Evolutionary conservation across 768 basidiomycete species (phyloP), one percentile per base, ranked within the genome.

Genomic region (Lactarius psammicola): DNA sequence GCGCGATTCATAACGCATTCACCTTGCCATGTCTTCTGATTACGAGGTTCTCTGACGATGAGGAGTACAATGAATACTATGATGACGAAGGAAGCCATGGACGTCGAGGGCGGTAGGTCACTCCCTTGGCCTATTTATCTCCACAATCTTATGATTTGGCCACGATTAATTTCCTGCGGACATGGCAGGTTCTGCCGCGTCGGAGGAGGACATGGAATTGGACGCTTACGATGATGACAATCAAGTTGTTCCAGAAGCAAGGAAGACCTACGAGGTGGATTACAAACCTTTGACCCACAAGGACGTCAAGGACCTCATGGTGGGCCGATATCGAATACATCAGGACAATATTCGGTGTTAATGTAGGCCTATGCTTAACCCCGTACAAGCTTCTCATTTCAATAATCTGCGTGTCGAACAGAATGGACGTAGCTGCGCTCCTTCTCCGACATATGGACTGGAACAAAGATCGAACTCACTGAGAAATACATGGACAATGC

Each of bases 401-500:
- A 15, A 34, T 38, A n/a, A 10, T 33, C 40, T 42, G 5, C 15
- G 59, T 63, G 8, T 40, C 28, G 28, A 26, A 23, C 74, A 95
- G 94, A 71, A 76, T 2, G 84, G n/a, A 84, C 71, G 84, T 84
- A 2, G 95, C 95, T 4, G 82, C 86, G 2, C 78, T 95, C 34
- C 82, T 99, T 7, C 79, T 99, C 65, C 86, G 95, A 33, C 79
- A 91, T 77, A 85, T 89, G 81, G 80, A 83, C 62, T 99, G 97
- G 97, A 98, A 98, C 81, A 93, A 92, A 74, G 97, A 99, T 75
- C 88, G 89, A n/a, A 63, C 84, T 99, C 26, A 93, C 94, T 70
- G 96, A 98, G 78, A 90, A 92, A 75, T 98, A 93, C 78, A 97
- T 97, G 94, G 96, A 98, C 71, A 91, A 94, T 66, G 85, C 92